Conservation (phyloP, 371 early-diverging fungal genomes). For the Lichtheimia ramosa region DNA sequence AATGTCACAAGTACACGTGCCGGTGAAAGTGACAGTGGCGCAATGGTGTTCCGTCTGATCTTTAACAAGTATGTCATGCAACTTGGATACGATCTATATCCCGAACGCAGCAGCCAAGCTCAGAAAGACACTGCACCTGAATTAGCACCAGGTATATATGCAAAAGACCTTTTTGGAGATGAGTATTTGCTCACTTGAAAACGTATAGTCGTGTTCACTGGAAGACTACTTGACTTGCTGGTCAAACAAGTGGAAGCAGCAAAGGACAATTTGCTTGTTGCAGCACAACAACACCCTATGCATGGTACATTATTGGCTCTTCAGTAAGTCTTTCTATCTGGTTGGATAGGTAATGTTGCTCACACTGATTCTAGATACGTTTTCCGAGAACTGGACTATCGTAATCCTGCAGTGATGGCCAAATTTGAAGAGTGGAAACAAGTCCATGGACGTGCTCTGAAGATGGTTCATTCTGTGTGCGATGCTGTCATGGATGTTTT, state of each 20-base stretch:
- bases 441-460: slow-evolving; percentile 41
- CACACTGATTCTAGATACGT: slow-evolving; percentile 38
- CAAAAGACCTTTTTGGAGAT: background rate
- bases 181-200: background rate
- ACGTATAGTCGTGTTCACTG: slow-evolving; percentile 38
- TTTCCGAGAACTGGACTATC: slow-evolving; percentile 58
- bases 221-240: slow-evolving; percentile 52
- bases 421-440: slow-evolving; percentile 45
- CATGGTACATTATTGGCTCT: slow-evolving; percentile 75
- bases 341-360: background rate
- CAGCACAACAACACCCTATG: slow-evolving; percentile 72
- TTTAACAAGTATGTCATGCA: slow-evolving; percentile 76
- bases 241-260: slow-evolving; percentile 57
- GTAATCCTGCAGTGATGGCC: slow-evolving; percentile 26
- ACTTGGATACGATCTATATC: slow-evolving; percentile 48
- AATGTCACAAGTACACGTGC: slow-evolving; percentile 71
- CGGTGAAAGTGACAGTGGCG: slow-evolving; percentile 83
- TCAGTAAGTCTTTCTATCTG: slow-evolving; percentile 34
- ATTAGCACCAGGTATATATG: slow-evolving; percentile 10
- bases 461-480: slow-evolving; percentile 52
- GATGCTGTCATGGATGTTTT: slow-evolving; percentile 68
- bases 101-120: slow-evolving; percentile 25
- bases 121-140: background rate
- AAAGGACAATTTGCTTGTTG: slow-evolving; percentile 58
- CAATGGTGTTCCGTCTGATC: slow-evolving; percentile 72